Evolutionary conservation across 352 stramenopile genomes (phyloP).

Genomic region (Globisporangium lucens): DNA sequence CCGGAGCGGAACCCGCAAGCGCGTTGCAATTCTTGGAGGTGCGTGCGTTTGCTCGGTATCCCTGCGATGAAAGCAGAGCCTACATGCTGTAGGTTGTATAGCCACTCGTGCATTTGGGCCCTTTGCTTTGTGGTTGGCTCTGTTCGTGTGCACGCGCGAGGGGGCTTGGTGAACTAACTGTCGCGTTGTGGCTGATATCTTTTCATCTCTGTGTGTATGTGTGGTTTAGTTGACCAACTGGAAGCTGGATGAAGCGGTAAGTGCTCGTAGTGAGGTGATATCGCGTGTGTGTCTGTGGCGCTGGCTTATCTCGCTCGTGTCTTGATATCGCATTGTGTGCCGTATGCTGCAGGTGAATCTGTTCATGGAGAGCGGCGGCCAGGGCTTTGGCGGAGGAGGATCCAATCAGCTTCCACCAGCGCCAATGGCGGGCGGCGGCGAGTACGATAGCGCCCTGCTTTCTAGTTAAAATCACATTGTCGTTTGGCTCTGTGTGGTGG

Average conservation of each 20-base stretch:
- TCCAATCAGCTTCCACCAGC: conserved; percentile 23
- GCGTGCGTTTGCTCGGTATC: neutral
- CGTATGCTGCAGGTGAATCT: conserved; percentile 46
- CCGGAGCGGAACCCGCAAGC: conserved; percentile 57
- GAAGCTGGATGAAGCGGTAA: conserved; percentile 65
- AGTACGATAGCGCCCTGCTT: conserved; percentile 20
- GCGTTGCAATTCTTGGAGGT: conserved; percentile 77
- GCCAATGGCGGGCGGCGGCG: conserved; percentile 29
- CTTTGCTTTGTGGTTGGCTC: neutral
- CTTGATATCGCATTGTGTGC: neutral
- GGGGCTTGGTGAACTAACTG: conserved; percentile 1
- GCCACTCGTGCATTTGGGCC: neutral
- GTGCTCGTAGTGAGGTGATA: conserved; percentile 12
- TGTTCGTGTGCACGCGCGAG: neutral
- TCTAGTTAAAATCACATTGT: neutral
- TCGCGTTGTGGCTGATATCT: conserved; percentile 7
- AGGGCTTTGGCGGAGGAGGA: conserved; percentile 21
- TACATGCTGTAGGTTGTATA: neutral
- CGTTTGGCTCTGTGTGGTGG: neutral
- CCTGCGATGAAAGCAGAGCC: neutral
- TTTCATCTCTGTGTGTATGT: neutral
- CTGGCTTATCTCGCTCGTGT: neutral
- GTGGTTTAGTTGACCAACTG: conserved; percentile 66
- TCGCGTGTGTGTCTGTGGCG: neutral
- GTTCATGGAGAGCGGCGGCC: conserved; percentile 78